These are phyloP conservation scores for Colletotrichum sp. DNA, from an alignment of 2,329 filamentous ascomycete species.

Conservation along the genomic window DNA sequence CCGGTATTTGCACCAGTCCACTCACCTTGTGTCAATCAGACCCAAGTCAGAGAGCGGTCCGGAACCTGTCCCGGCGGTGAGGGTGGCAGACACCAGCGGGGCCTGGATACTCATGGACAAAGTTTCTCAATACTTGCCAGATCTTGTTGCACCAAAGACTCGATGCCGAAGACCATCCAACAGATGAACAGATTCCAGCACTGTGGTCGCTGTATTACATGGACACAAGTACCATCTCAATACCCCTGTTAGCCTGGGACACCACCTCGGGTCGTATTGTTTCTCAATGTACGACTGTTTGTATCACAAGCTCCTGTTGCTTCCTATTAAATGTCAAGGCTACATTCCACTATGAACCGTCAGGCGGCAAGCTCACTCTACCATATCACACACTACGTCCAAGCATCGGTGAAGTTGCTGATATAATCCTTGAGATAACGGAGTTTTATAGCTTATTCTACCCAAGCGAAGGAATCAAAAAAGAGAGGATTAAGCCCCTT, in stretches of 20 bases:
- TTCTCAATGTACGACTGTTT: background rate
- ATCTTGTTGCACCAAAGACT: slow-evolving; percentile 4
- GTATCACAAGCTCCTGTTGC: background rate
- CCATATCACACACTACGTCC: background rate
- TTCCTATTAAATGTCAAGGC: background rate
- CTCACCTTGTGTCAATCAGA: background rate
- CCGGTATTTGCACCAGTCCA: background rate
- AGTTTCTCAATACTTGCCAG: background rate
- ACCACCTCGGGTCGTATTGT: background rate
- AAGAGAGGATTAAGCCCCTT: background rate
- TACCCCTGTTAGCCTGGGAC: background rate
- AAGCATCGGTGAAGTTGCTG: background rate
- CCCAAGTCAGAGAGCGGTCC: background rate
- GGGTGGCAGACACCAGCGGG: background rate
- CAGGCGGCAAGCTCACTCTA: background rate
- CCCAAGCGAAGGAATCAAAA: background rate
- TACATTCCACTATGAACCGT: background rate
- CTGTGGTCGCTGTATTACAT: background rate
- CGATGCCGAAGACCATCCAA: background rate
- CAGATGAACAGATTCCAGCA: background rate
- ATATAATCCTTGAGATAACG: background rate
- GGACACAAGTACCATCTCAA: background rate
- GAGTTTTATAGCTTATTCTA: background rate
- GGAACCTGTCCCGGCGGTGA: background rate
- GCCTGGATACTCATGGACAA: background rate